Conservation (phyloP, 345 rosid genomes). For the Xanthoceras sorbifolium region DNA sequence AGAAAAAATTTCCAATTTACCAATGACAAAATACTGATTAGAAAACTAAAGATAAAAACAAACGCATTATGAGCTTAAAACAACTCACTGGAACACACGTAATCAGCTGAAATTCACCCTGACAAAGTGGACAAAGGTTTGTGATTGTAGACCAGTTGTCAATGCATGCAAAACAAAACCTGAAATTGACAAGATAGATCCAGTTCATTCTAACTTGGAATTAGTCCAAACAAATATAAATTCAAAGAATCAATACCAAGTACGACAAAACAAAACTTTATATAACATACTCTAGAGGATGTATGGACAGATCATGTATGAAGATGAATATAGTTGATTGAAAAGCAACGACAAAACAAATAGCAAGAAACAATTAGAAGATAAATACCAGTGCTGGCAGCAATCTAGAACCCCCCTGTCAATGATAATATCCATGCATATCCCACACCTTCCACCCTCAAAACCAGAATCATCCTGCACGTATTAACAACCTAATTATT, state of each 20-base stretch:
- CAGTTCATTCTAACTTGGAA: constrained; percentile 23
- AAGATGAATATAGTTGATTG: background rate
- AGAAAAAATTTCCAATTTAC: background rate
- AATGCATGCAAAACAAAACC: constrained; percentile 99
- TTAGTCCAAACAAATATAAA: constrained; percentile 3
- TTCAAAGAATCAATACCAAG: background rate
- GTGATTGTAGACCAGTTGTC: constrained; percentile 98
- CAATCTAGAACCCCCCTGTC: constrained; percentile 98
- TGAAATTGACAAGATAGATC: constrained; percentile 36
- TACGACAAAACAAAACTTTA: background rate
- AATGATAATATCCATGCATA: constrained; percentile 93
- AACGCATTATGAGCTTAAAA: constrained; percentile 3
- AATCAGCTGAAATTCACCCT: constrained; percentile 90
- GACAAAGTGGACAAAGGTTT: constrained; percentile 97
- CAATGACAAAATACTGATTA: background rate
- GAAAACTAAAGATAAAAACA: background rate
- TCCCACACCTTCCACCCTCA: constrained; percentile 93
- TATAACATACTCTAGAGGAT: background rate
- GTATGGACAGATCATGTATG: background rate
- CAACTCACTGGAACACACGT: constrained; percentile 95
- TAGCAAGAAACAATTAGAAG: constrained; percentile 6
- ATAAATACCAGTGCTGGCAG: constrained; percentile 85
- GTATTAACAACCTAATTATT: background rate
- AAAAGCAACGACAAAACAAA: constrained; percentile 2
- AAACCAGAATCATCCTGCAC: constrained; percentile 55